A percentile compares a stretch with the other conserved stretches of the same genome.
phyloP scores from a whole-genome alignment of 2,329 filamentous ascomycete genomes.

The Fusarium sp. region DNA sequence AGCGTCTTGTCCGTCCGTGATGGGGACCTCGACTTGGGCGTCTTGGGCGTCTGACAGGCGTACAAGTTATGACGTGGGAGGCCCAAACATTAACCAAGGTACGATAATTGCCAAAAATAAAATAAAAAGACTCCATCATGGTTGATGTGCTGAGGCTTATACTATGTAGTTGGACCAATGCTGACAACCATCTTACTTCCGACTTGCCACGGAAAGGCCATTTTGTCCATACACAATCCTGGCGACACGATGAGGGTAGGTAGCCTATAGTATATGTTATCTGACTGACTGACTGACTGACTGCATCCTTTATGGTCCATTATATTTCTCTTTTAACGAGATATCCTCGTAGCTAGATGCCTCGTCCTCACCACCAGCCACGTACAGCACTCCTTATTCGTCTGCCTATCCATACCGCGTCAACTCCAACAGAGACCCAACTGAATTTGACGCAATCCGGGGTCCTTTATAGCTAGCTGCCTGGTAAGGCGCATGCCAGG shows the following conservation, averaged over 20 bases:
- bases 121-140: too few relatives aligned
- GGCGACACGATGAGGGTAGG: too few relatives aligned
- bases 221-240: too few relatives aligned
- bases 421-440: not conserved
- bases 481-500: conserved; percentile 9
- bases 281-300: too few relatives aligned
- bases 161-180: conserved; percentile 6
- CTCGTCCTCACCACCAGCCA: conserved; percentile 33
- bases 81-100: not conserved
- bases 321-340: not conserved
- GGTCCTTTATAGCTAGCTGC: conserved; percentile 10
- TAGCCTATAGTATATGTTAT: too few relatives aligned
- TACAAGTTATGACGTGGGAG: conserved; percentile 9
- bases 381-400: conserved; percentile 43
- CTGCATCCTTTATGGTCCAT: too few relatives aligned
- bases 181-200: conserved; percentile 33
- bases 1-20: not conserved
- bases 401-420: conserved; percentile 43
- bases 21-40: conserved; percentile 1
- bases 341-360: not conserved
- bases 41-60: conserved; percentile 5
- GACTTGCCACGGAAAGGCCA: conserved; percentile 2
- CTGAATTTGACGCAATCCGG: not conserved
- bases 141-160: not conserved
- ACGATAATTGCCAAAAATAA: not conserved